Evolutionary conservation across 1,284 basidiomycete genomes (phyloP).

Genomic region (Ganoderma boninense): DNA sequence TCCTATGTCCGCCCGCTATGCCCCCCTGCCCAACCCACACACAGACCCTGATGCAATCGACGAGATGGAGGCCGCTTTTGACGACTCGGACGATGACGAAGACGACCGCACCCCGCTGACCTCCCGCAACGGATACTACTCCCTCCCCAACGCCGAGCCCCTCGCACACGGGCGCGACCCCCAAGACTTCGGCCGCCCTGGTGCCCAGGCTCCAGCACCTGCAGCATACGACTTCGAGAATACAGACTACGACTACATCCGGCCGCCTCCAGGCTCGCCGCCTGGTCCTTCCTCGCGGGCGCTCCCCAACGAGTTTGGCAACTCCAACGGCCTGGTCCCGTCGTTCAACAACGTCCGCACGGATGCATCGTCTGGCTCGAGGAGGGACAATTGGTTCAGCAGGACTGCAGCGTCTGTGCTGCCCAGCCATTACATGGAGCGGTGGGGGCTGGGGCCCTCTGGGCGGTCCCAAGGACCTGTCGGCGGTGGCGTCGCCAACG

Average conservation of each 20-base stretch:
- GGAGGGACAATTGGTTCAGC: conserved; percentile 59
- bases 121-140: conserved; percentile 55
- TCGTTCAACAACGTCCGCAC: conserved; percentile 49
- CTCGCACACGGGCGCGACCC: neutral
- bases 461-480: conserved; percentile 57
- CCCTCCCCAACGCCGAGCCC: conserved; percentile 63
- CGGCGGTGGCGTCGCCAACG: conserved; percentile 84
- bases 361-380: conserved; percentile 29
- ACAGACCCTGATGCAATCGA: conserved; percentile 59
- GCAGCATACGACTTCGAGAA: conserved; percentile 87
- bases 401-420: conserved; percentile 66
- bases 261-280: conserved; percentile 87
- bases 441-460: conserved; percentile 55
- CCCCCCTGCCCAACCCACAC: conserved; percentile 69
- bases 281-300: conserved; percentile 70
- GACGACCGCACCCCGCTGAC: conserved; percentile 55
- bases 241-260: conserved; percentile 75
- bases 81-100: conserved; percentile 75
- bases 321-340: conserved; percentile 84
- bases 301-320: conserved; percentile 76
- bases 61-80: conserved; percentile 83
- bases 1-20: conserved; percentile 73
- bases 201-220: conserved; percentile 37
- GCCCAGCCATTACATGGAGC: conserved; percentile 55
- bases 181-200: neutral